phyloP scores from a whole-genome alignment of 768 basidiomycete genomes.

The Xerocomellus chrysenteron region DNA sequence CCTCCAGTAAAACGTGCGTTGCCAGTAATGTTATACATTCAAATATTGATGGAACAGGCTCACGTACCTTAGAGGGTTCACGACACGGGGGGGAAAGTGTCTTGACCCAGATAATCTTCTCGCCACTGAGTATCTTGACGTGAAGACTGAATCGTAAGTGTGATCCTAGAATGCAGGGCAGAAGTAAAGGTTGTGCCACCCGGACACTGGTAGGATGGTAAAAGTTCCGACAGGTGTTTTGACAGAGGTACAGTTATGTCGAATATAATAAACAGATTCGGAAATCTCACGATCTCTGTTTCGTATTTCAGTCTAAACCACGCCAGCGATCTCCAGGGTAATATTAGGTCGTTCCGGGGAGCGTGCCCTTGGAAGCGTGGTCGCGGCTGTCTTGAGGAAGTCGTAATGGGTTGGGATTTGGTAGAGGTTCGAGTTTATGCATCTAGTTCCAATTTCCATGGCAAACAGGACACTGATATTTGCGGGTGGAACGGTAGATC shows the following conservation, averaged over 20 bases:
- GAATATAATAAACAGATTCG: slow-evolving; percentile 8
- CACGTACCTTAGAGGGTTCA: slow-evolving; percentile 2
- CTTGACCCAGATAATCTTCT: background rate
- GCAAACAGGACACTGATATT: background rate
- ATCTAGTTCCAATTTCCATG: background rate
- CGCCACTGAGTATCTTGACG: background rate
- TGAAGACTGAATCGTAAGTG: background rate
- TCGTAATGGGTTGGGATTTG: background rate
- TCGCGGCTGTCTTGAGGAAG: background rate
- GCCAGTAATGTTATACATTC: background rate
- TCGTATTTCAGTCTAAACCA: slow-evolving; percentile 1
- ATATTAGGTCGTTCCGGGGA: background rate
- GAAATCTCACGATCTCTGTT: slow-evolving; percentile 17
- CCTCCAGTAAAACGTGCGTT: background rate
- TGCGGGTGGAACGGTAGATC: background rate
- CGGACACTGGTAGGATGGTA: background rate
- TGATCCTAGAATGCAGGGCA: slow-evolving; percentile 1
- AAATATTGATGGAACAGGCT: background rate
- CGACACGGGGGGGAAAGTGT: background rate
- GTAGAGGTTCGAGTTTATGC: background rate
- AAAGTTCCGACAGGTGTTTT: slow-evolving; percentile 16
- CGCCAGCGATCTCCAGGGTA: background rate
- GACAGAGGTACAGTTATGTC: slow-evolving; percentile 18
- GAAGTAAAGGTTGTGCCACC: slow-evolving; percentile 11
- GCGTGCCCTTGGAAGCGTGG: background rate